Evolutionary conservation across 2,329 filamentous ascomycete genomes (phyloP), one percentile per base, ranked within the genome.

Genomic region (Xylariaceae sp.): DNA sequence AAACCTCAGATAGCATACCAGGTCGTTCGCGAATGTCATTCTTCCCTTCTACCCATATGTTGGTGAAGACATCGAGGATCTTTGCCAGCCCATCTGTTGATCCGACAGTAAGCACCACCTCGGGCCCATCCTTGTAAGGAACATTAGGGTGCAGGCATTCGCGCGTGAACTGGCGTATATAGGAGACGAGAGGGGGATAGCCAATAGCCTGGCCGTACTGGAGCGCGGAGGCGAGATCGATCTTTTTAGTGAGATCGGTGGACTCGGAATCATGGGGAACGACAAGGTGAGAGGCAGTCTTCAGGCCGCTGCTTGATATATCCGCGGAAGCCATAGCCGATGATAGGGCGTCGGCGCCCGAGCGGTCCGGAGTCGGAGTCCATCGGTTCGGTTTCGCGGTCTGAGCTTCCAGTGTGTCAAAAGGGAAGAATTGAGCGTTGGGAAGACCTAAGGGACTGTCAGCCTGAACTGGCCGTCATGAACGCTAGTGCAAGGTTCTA

Each of bases 171-270:
- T 92, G 83, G 56, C 89, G 85, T 50, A 97, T 73, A 73, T 92
- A 96, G 37, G 83, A 83, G 56, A 85, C 83, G 20, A 97, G 78
- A 0, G 91, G 85, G 1, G 89, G 89, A 64, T 95, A 93, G 40
- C 92, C 92, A 56, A 88, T 81, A 2, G 89, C 86, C n/a, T 82
- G 83, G 55, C 91, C 91, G 75, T 97, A 97, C 73, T 97, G 92
- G 46, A 97, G 78, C 3, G 91, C 91, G 0, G 89, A 88, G 46
- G 84, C 81, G 24, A 96, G 74, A 69, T 96, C 92, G 64, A 96
- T 89, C 74, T 88, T 89, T 66, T 82, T 82, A 24, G 82, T 64
- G 0, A 81, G 77, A 63, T 92, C 82, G 37, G 75, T 65, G 40
- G 82, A 78, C 3, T 75, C 69, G 11, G 82, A 57, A 16, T 67